Base-by-base conservation (phyloP, 306 rosid species). In the Prinsepia uniflora region DNA sequence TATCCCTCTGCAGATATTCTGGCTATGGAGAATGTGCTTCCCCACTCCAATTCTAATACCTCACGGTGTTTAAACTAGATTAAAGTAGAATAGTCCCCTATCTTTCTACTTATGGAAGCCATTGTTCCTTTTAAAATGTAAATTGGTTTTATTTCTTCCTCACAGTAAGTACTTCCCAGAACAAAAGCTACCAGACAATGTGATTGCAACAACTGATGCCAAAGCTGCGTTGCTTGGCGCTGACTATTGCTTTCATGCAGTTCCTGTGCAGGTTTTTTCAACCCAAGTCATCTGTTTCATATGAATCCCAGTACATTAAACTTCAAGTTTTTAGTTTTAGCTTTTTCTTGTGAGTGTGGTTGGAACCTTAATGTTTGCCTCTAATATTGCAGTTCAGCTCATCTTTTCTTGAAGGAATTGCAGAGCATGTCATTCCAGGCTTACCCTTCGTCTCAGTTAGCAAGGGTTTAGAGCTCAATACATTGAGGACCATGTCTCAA, bases 401-500 rank as follows among this genome's bases (percentile, higher is more conserved):
- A 15, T 71, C 86, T 34, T 93, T 87, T 83, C 97, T 90, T 6
- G 90, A 85, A 78, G 80, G 90, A 47, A 81, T 93, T 53, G 90
- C 98, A 12, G 92, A 88, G n/a, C 80, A 84, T 76, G 92, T 90
- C 42, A 89, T 90, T 82, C 97, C 98, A 39, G 79, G 85, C 73
- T 81, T 93, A 78, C 97, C 96, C 8, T 90, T 93, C 81, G 86
- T 93, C 73, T 93, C 97, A 24, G 94, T 93, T 43, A 93, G 98
- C 73, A 93, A 93, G 84, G 97, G 97, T 48, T 84, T 93, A 56
- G 98, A 90, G 83, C 88, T 90, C 64, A 90, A 93, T 76, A 84
- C 97, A 18, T 70, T 90, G 82, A 88, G 97, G 82, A 88, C 84
- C 86, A 90, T 90, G 97, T 92, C 97, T 76, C 98, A 90, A 82